Conservation (phyloP, 345 rosid genomes). For the Cardamine resedifolia region DNA sequence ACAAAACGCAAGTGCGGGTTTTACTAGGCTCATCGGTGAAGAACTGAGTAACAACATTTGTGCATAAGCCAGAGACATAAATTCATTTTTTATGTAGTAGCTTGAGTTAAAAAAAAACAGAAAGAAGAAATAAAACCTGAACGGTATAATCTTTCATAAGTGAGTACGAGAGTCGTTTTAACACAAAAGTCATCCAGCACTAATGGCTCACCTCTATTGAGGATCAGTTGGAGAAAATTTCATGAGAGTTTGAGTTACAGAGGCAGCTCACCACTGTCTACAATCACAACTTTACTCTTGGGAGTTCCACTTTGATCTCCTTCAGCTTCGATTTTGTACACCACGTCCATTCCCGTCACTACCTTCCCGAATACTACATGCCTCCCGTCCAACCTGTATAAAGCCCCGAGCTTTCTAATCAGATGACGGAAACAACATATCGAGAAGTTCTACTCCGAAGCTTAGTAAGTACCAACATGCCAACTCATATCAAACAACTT, state of each 20-base stretch:
- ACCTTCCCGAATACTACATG: conserved; percentile 98
- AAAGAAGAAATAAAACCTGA: neutral
- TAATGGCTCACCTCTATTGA: neutral
- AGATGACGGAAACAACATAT: neutral
- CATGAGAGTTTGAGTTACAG: conserved; percentile 38
- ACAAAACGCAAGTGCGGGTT: neutral
- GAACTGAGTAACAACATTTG: neutral
- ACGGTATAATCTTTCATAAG: conserved; percentile 2
- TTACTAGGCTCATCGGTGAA: too few relatives aligned
- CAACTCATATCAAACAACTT: neutral
- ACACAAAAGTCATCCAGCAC: conserved; percentile 1
- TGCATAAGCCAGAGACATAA: neutral
- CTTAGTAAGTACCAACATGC: neutral
- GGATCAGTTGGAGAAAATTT: neutral
- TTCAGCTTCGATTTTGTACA: conserved; percentile 93
- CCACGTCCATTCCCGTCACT: conserved; percentile 86
- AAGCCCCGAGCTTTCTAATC: conserved; percentile 8
- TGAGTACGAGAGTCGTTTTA: neutral
- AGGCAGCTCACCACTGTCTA: conserved; percentile 93
- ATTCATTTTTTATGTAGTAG: neutral
- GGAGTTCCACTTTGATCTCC: conserved; percentile 87
- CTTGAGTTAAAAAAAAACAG: neutral
- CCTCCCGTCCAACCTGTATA: conserved; percentile 80
- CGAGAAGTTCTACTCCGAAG: neutral
- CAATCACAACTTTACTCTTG: conserved; percentile 81